A percentile compares a stretch with the other conserved stretches of the same genome.
These are phyloP conservation scores for Catharanthus roseus DNA, from an alignment of 257 asterid genomes.

Conservation along the genomic window DNA sequence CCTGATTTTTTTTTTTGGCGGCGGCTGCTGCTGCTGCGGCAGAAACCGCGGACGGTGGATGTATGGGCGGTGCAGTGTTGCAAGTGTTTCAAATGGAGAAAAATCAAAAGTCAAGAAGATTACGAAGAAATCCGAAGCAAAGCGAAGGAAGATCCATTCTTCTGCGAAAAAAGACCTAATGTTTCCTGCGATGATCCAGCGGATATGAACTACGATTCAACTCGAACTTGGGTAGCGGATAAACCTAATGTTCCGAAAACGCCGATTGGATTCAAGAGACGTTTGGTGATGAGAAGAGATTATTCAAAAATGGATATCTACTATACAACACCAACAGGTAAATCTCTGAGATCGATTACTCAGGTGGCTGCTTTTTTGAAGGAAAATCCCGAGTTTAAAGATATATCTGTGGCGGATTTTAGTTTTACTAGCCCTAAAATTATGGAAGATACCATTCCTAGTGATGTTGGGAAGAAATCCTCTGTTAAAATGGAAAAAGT, in stretches of 20 bases:
- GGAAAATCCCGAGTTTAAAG: constrained; percentile 29
- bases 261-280: constrained; percentile 49
- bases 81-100: constrained; percentile 53
- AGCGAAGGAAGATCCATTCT: constrained; percentile 41
- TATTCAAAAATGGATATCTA: constrained; percentile 39
- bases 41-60: constrained; percentile 1
- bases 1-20: background rate
- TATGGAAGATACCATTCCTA: too few species aligned
- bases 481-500: too few species aligned
- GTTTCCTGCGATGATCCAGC: constrained; percentile 41
- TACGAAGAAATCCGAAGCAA: constrained; percentile 55
- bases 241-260: constrained; percentile 52
- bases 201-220: constrained; percentile 37
- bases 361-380: constrained; percentile 39
- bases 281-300: constrained; percentile 32
- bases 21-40: background rate
- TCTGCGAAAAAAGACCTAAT: constrained; percentile 29
- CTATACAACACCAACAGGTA: constrained; percentile 50
- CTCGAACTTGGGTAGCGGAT: constrained; percentile 51
- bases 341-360: constrained; percentile 29
- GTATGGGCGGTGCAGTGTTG: constrained; percentile 46
- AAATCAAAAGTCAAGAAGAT: constrained; percentile 35
- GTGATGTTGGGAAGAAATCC: too few species aligned
- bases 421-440: constrained; percentile 22
- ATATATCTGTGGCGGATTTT: constrained; percentile 33